These are phyloP conservation scores for Rehmannia glutinosa DNA, from an alignment of 257 asterid species.

Conservation along the genomic window DNA sequence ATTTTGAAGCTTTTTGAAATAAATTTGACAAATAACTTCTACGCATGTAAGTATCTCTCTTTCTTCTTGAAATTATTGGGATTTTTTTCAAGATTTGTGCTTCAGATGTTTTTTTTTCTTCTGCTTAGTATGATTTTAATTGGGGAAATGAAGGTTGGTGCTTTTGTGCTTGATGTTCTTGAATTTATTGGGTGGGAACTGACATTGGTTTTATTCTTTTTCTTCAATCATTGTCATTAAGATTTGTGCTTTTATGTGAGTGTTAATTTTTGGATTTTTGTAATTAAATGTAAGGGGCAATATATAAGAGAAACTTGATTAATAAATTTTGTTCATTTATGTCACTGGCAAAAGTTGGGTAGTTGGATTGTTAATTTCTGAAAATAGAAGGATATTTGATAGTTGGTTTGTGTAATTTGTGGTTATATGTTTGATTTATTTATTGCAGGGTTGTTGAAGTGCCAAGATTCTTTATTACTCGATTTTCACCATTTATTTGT, in stretches of 20 bases:
- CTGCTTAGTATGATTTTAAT: neutral
- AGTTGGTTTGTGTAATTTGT: neutral
- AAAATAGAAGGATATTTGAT: constrained; percentile 17
- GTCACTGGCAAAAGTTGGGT: constrained; percentile 1
- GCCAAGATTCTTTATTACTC: neutral
- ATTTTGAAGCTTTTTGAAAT: neutral
- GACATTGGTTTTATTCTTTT: neutral
- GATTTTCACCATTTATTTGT: neutral
- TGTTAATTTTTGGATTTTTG: neutral
- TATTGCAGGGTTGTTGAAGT: constrained; percentile 13
- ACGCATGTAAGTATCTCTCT: too few species aligned
- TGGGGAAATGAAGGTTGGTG: neutral
- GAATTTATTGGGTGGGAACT: neutral
- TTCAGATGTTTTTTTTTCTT: too few species aligned
- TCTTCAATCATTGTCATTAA: neutral
- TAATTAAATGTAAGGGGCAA: neutral
- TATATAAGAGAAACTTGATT: neutral
- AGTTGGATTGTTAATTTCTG: constrained; percentile 20
- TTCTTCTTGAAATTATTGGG: constrained; percentile 8
- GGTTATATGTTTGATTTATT: too few species aligned
- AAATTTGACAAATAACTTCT: neutral
- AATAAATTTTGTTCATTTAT: constrained; percentile 10
- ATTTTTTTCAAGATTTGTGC: neutral
- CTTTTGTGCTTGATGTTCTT: constrained; percentile 1
- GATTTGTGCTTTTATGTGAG: constrained; percentile 16